Conservation (phyloP, 371 early-diverging fungal genomes). For the Mucor lusitanicus region DNA sequence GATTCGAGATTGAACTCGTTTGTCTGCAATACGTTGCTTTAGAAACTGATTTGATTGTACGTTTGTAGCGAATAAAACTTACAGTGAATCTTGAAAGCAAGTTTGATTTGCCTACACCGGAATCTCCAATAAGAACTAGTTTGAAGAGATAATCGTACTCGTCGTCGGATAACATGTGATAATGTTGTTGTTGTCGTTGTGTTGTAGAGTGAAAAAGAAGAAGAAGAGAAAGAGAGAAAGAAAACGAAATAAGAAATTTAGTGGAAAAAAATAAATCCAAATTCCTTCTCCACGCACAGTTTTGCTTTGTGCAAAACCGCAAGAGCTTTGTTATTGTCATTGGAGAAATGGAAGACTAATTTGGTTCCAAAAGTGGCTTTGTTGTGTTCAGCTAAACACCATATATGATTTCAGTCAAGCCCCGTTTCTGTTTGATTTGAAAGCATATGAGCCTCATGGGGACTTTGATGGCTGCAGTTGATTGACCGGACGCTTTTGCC, state of each 20-base stretch:
- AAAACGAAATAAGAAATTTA: neutral
- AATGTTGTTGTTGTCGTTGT: constrained; percentile 2
- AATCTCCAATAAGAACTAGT: constrained; percentile 51
- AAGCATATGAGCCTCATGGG: neutral
- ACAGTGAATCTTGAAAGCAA: constrained; percentile 47
- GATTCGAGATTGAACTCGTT: constrained; percentile 98
- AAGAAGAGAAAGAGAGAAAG: constrained; percentile 3
- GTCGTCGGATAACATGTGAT: constrained; percentile 30
- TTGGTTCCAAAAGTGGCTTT: constrained; percentile 15
- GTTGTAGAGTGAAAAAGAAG: neutral
- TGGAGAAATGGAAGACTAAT: neutral
- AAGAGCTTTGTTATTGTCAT: neutral
- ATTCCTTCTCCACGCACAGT: neutral
- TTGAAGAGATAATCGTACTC: constrained; percentile 57
- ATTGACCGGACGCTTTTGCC: neutral
- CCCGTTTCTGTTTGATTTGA: neutral
- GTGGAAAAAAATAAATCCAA: neutral
- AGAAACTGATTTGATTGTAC: neutral
- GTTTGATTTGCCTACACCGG: constrained; percentile 53
- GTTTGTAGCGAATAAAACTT: neutral
- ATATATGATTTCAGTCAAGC: neutral
- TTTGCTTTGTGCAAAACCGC: neutral
- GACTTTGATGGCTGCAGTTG: neutral
- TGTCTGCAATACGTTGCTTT: constrained; percentile 37
- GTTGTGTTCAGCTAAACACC: constrained; percentile 10